Conservation (phyloP, 2,329 filamentous ascomycete species). For the Pyrenochaeta sp. region DNA sequence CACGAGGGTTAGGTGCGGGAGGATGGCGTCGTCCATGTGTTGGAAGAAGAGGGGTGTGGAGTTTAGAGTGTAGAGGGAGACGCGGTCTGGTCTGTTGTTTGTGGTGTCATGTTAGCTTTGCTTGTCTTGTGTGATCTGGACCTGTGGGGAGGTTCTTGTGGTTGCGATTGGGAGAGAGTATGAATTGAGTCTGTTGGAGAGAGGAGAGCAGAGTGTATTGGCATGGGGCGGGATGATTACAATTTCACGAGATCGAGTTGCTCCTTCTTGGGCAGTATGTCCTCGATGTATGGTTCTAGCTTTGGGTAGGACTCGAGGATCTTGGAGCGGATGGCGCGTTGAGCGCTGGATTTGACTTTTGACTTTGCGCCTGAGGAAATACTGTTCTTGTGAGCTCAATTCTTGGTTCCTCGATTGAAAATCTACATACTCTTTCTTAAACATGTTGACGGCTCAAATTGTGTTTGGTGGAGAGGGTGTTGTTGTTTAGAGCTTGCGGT, state of each 20-base stretch:
- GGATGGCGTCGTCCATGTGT: slow-evolving; percentile 75
- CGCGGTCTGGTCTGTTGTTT: slow-evolving; percentile 74
- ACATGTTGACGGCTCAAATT: slow-evolving; percentile 35
- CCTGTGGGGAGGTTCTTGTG: too few relatives aligned
- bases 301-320: slow-evolving; percentile 85
- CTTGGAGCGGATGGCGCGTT: slow-evolving; percentile 83
- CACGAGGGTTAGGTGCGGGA: slow-evolving; percentile 88
- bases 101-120: slow-evolving; percentile 8
- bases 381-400: slow-evolving; percentile 52
- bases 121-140: neutral
- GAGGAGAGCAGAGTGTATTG: too few relatives aligned
- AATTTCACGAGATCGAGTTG: slow-evolving; percentile 91
- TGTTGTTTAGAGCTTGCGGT: neutral
- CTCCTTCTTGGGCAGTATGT: slow-evolving; percentile 93
- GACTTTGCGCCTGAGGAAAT: slow-evolving; percentile 82
- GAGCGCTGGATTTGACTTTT: slow-evolving; percentile 96
- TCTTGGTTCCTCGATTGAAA: neutral
- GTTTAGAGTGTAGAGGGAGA: slow-evolving; percentile 85
- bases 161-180: too few relatives aligned
- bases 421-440: slow-evolving; percentile 45
- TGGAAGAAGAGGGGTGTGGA: slow-evolving; percentile 88
- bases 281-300: slow-evolving; percentile 87
- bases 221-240: slow-evolving; percentile 53
- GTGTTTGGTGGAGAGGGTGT: slow-evolving; percentile 1
- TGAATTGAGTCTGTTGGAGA: too few relatives aligned